phyloP scores from a whole-genome alignment of 2,329 filamentous ascomycete genomes.

The Microsporum audouinii region DNA sequence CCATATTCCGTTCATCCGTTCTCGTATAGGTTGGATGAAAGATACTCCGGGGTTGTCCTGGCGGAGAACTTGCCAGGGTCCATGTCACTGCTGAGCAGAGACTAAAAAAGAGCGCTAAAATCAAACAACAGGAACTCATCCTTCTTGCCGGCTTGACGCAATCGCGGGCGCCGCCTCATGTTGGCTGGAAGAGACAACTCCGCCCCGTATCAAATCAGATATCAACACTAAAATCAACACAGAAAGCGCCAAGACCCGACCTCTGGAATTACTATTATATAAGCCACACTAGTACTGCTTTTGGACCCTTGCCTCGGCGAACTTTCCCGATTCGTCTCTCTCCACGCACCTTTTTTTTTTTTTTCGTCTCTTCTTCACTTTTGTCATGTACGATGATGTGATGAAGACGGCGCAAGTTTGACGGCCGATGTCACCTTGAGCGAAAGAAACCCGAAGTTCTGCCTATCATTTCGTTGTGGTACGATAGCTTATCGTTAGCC shows the following conservation, averaged over 20 bases:
- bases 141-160: background rate
- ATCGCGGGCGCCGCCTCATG: background rate
- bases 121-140: background rate
- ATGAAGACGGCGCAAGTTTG: background rate
- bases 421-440: background rate
- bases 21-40: background rate
- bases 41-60: background rate
- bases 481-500: background rate
- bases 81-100: background rate
- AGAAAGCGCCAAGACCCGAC: background rate
- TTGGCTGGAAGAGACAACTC: background rate
- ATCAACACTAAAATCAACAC: background rate
- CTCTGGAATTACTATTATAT: background rate
- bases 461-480: background rate
- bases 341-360: background rate
- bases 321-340: background rate
- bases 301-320: background rate
- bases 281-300: background rate
- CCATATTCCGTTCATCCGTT: conserved; percentile 2
- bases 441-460: background rate
- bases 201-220: background rate
- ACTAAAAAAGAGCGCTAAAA: background rate
- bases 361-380: too few species aligned
- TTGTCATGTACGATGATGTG: background rate
- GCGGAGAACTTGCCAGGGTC: background rate